Evolutionary conservation across 192 early-diverging fungal genomes (phyloP).

Genomic region (Chytriomyces sp.): DNA sequence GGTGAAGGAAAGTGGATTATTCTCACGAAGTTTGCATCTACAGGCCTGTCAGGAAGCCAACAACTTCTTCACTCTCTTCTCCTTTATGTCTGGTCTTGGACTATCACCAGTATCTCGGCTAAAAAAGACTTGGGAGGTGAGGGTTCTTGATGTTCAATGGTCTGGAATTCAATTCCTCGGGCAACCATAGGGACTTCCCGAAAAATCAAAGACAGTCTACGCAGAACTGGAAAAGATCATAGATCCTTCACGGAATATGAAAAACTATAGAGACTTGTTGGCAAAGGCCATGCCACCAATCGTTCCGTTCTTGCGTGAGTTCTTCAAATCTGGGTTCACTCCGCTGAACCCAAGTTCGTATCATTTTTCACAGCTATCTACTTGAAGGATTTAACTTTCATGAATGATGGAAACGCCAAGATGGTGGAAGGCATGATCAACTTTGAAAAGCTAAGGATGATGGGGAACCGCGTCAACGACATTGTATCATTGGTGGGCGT

Average conservation of each 20-base stretch:
- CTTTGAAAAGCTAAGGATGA: constrained; percentile 67
- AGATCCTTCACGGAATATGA: constrained; percentile 67
- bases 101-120: constrained; percentile 56
- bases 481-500: constrained; percentile 44
- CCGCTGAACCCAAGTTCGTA: neutral
- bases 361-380: constrained; percentile 50
- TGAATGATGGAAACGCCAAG: constrained; percentile 65
- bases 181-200: constrained; percentile 52
- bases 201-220: constrained; percentile 51
- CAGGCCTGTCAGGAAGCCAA: constrained; percentile 57
- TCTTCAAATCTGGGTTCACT: neutral
- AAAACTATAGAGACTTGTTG: constrained; percentile 55
- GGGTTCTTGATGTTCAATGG: neutral
- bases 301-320: constrained; percentile 63
- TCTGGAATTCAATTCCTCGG: neutral
- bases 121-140: constrained; percentile 67
- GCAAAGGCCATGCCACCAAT: constrained; percentile 51
- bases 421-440: constrained; percentile 60
- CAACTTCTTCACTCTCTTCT: constrained; percentile 64
- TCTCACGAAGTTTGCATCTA: neutral
- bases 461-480: constrained; percentile 60
- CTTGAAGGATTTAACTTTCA: constrained; percentile 64
- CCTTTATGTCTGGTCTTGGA: constrained; percentile 61
- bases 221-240: constrained; percentile 55
- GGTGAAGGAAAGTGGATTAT: neutral